These are phyloP conservation scores for Neophaeococcomyces aloes DNA, from an alignment of 2,329 filamentous ascomycete species.

Conservation along the genomic window DNA sequence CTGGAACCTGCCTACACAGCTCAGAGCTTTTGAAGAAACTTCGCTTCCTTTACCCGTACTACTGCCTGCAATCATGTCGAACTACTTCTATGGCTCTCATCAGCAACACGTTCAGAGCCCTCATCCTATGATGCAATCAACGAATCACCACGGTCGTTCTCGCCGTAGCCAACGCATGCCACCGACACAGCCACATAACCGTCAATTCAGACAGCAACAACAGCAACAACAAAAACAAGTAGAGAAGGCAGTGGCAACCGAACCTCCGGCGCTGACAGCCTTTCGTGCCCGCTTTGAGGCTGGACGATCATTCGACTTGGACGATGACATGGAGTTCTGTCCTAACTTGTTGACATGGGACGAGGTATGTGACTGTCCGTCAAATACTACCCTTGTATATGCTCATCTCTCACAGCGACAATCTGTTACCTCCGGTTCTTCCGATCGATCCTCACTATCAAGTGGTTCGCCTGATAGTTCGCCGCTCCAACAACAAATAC, in stretches of 20 bases:
- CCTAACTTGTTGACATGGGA: conserved; percentile 83
- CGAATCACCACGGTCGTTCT: conserved; percentile 58
- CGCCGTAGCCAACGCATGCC: conserved; percentile 72
- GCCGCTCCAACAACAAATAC: conserved; percentile 72
- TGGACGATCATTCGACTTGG: conserved; percentile 84
- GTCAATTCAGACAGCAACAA: conserved; percentile 61
- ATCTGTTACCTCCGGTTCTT: conserved; percentile 79
- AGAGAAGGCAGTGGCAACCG: conserved; percentile 62
- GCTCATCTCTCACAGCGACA: conserved; percentile 52
- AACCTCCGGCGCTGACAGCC: conserved; percentile 61
- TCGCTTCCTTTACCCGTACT: conserved; percentile 3
- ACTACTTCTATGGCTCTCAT: conserved; percentile 36
- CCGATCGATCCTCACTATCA: conserved; percentile 87
- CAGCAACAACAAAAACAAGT: conserved; percentile 55
- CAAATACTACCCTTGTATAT: conserved; percentile 15
- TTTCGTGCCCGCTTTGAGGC: conserved; percentile 87
- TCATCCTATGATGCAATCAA: conserved; percentile 26
- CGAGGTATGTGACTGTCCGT: conserved; percentile 53
- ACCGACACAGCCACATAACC: conserved; percentile 70
- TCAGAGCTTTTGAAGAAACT: neutral
- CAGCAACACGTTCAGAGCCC: conserved; percentile 47
- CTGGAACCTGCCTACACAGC: neutral
- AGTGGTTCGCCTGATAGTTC: conserved; percentile 90
- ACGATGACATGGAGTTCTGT: conserved; percentile 94
- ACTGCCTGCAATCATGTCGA: conserved; percentile 32